Evolutionary conservation across 306 rosid genomes (phyloP).

Genomic region (Prunus kanzakura): DNA sequence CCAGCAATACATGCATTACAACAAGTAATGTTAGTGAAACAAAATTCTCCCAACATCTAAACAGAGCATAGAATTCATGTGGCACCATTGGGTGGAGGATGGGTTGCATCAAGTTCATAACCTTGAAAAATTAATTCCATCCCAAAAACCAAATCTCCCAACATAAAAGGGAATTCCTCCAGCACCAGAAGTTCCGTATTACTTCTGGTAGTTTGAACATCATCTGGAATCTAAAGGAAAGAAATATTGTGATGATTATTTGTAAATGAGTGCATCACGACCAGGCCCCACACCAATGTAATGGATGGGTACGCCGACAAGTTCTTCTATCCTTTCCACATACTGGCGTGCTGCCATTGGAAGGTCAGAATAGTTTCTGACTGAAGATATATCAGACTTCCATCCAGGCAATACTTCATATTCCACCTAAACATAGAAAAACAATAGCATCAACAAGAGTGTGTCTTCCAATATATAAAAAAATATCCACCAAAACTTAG

Average conservation of each 20-base stretch:
- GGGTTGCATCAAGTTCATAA: neutral
- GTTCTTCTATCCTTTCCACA: conserved; percentile 90
- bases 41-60: conserved; percentile 1
- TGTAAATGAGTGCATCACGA: conserved; percentile 87
- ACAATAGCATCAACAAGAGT: conserved; percentile 15
- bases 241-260: conserved; percentile 28
- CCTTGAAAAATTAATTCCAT: neutral
- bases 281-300: conserved; percentile 96
- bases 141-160: neutral
- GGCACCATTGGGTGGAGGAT: neutral
- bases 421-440: conserved; percentile 60
- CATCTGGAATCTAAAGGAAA: neutral
- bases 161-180: conserved; percentile 11
- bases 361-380: conserved; percentile 84
- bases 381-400: conserved; percentile 71
- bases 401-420: conserved; percentile 85
- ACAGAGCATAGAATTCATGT: neutral
- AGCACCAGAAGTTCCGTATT: conserved; percentile 22
- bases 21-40: neutral
- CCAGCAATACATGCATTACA: neutral
- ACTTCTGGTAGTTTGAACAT: conserved; percentile 24
- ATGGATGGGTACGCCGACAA: conserved; percentile 76
- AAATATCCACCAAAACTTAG: conserved; percentile 55
- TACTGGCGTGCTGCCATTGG: conserved; percentile 73
- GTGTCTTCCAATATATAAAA: too few species aligned